Percentiles rank a stretch among this genome's conserved stretches.
Evolutionary conservation across 2,329 filamentous ascomycete genomes (phyloP).

Genomic region (Elsinoe fawcettii): DNA sequence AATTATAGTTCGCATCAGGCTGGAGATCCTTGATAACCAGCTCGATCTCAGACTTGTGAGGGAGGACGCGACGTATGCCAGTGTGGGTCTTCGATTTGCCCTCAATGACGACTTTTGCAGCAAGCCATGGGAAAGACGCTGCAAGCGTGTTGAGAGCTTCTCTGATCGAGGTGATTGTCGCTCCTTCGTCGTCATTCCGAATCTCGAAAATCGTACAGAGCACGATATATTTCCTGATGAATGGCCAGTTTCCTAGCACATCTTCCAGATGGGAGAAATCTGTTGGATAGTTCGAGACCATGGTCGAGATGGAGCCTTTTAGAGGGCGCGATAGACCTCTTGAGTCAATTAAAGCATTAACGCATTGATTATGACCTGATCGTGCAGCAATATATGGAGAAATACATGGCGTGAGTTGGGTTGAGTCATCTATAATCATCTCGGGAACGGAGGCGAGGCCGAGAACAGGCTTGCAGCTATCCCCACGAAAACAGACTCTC

Average conservation of each 20-base stretch:
- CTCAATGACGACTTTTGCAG: neutral
- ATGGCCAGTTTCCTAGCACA: conserved; percentile 2
- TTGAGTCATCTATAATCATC: neutral
- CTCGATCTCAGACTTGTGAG: neutral
- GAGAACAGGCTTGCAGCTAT: neutral
- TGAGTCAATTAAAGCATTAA: too few relatives aligned
- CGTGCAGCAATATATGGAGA: too few relatives aligned
- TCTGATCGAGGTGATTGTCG: neutral
- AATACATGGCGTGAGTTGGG: neutral
- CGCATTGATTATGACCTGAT: too few relatives aligned
- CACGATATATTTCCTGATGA: conserved; percentile 2
- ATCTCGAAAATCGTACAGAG: neutral
- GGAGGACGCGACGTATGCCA: neutral
- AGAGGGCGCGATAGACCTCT: too few relatives aligned
- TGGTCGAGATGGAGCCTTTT: too few relatives aligned
- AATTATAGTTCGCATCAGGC: neutral
- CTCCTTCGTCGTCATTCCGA: neutral
- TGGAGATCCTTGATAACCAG: neutral
- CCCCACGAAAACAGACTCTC: too few relatives aligned
- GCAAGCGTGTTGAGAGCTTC: neutral
- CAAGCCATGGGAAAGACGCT: neutral
- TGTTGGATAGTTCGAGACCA: neutral
- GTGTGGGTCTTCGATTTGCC: neutral
- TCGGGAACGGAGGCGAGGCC: neutral
- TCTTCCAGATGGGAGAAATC: neutral